Base-by-base conservation (phyloP, 2,329 filamentous ascomycete species). In the Macrophomina pseudophaseolina region DNA sequence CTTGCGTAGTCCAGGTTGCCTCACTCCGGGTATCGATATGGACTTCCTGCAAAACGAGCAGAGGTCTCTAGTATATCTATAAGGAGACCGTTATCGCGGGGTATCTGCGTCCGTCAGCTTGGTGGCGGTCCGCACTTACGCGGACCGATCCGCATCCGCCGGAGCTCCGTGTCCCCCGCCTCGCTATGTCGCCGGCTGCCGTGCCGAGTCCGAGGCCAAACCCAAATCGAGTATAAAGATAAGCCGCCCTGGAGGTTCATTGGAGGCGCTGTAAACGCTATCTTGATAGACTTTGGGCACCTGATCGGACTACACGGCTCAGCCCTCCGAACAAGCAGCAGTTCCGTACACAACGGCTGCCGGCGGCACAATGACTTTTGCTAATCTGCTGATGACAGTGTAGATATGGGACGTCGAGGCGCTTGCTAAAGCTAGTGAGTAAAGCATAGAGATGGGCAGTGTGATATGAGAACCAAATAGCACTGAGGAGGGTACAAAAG, bases 91-190 rank as follows among this genome's bases (percentile, higher is more conserved):
- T 35, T 48, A 46, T 60, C 56, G 16, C n/a, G 4, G 56, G 35
- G 56, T 60, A 16, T 14, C 35, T 48, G 5, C 4, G 9, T 48
- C 38, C 30, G 2, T 14, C 5, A 11, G 9, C 30, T 28, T 32
- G 3, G 9, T 46, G 23, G 18, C 30, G 3, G 8, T 33, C 38
- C 42, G 56, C 35, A 16, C 56, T 18, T 40, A 60, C 56, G 28
- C 56, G 56, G 56, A 33, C 56, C 56, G 56, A 60, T 30, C 56
- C 56, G 56, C 42, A 48, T 32, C 56, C 56, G 56, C 40, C 56
- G 56, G 56, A 48, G 5, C 16, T 60, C 56, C 40, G 56, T 30
- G 56, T 30, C 38, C 16, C 42, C 16, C 42, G 42, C 16, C 12
- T 44, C 42, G 7, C 42, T 14, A 14, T 5, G 16, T 5, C 42